These are phyloP conservation scores for Eimeria sp. DNA, from an alignment of 169 alveolate genomes.

Conservation along the genomic window DNA sequence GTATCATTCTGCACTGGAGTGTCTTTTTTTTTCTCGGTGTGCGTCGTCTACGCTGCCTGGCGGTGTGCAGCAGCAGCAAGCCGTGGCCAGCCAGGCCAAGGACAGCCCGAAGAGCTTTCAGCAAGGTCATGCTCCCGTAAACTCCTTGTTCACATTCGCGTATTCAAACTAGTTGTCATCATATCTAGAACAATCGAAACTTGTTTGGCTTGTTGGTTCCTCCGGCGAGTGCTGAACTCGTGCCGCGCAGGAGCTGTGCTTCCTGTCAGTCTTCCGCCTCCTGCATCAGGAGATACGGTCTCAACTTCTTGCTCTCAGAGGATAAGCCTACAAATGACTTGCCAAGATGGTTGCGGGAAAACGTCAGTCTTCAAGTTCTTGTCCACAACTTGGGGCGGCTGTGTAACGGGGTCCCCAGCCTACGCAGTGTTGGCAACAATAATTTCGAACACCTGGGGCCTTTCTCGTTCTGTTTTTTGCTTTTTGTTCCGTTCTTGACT, in stretches of 20 bases:
- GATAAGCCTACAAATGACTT: conserved; percentile 43
- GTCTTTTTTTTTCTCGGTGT: background rate
- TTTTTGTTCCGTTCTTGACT: background rate
- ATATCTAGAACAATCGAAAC: background rate
- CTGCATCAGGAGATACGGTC: conserved; percentile 62
- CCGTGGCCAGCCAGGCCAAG: conserved; percentile 67
- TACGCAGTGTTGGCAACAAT: background rate
- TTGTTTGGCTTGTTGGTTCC: conserved; percentile 11
- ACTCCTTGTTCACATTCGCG: background rate
- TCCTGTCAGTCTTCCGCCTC: conserved; percentile 76
- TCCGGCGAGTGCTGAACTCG: conserved; percentile 5
- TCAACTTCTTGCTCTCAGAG: conserved; percentile 8
- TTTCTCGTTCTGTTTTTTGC: background rate
- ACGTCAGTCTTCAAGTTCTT: conserved; percentile 31
- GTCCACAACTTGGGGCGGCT: background rate
- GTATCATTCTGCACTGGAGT: background rate
- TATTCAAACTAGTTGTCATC: background rate
- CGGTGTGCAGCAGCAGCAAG: conserved; percentile 73
- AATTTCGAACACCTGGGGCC: background rate
- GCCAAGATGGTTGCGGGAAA: conserved; percentile 74
- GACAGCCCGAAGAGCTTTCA: conserved; percentile 61
- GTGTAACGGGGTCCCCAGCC: background rate
- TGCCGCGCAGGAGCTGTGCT: conserved; percentile 51
- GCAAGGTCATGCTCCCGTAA: conserved; percentile 5
- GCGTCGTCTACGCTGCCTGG: conserved; percentile 16